Base-by-base conservation (phyloP, 345 rosid genomes). In the Garcia nutans region DNA sequence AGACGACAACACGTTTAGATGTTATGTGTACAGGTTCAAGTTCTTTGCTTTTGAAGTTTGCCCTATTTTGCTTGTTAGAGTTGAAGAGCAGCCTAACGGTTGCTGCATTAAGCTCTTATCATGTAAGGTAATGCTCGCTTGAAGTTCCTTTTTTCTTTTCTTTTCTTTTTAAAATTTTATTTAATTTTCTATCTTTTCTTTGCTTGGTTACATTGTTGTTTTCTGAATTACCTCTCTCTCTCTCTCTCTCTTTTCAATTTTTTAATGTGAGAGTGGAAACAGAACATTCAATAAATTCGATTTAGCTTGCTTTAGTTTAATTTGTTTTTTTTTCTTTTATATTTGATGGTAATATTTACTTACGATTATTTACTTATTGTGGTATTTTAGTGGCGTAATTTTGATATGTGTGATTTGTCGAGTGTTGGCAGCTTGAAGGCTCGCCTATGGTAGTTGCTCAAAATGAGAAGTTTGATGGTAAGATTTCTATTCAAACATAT, bases 401-500 rank as follows among this genome's bases (percentile, higher is more conserved):
- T 2, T 57, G 19, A 37, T 70, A 55, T 49, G 12, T 17, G 16
- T 31, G 65, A 8, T 62, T 68, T 79, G 74, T 82, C 81, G 75
- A 66, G 61, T 86, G 74, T 37, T 84, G 81, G 69, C 91, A 82
- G 99, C 96, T 91, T 76, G 98, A 95, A 79, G 99, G 99, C 63
- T 93, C 97, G 13, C 98, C 99, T 0, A 83, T 90, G 56, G 92
- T 95, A 52, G 94, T 82, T 76, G 94, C 93, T 2, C 97, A 95
- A 80, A 95, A 95, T 85, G 98, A 95, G 62, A 95, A 95, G 77
- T 93, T 95, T 81, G 89, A 91, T 79, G 98, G 99, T 93, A 81
- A 87, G 89, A 42, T 22, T 56, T 69, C 56, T 76, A 9, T 55
- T 76, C 41, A 37, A 20, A 20, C 10, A n/a, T 24, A 26, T 5